A percentile compares a stretch with the other conserved stretches of the same genome.
These are phyloP conservation scores for Myotisia sp. DNA, from an alignment of 2,329 filamentous ascomycete genomes.

Conservation along the genomic window DNA sequence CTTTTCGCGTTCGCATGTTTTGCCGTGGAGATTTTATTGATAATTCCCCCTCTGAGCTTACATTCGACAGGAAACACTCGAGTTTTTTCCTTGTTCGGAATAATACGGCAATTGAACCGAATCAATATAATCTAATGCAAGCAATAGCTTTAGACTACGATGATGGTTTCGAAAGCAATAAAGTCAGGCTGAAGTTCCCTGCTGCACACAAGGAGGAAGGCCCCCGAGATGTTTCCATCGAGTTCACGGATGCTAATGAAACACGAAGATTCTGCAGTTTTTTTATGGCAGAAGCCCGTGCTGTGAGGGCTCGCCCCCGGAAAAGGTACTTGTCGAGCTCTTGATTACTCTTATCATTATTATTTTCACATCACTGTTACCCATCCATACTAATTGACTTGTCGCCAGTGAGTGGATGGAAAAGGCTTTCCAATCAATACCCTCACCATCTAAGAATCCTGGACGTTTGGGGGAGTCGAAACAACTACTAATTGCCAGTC, in stretches of 20 bases:
- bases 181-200: conserved; percentile 19
- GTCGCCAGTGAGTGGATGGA: conserved; percentile 22
- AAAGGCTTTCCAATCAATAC: conserved; percentile 16
- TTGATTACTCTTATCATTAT: no score
- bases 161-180: conserved; percentile 13
- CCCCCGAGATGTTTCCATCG: conserved; percentile 1
- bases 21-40: background rate
- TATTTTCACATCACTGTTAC: background rate
- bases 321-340: conserved; percentile 5
- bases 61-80: conserved; percentile 1
- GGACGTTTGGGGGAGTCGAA: background rate
- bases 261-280: conserved; percentile 4
- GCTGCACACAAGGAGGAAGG: conserved; percentile 9
- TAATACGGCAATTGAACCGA: background rate
- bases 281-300: background rate
- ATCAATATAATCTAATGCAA: conserved; percentile 11
- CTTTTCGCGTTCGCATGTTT: conserved; percentile 6
- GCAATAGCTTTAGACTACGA: conserved; percentile 15
- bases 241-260: conserved; percentile 6
- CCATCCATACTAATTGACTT: conserved; percentile 1
- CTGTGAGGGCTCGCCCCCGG: conserved; percentile 1
- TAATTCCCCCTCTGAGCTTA: conserved; percentile 1
- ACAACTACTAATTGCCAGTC: background rate
- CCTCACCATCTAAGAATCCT: background rate
- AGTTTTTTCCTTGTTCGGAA: background rate